A percentile compares a stretch with the other conserved stretches of the same genome.
phyloP scores from a whole-genome alignment of 1,284 basidiomycete species.

The Spongispora temasekensis region DNA sequence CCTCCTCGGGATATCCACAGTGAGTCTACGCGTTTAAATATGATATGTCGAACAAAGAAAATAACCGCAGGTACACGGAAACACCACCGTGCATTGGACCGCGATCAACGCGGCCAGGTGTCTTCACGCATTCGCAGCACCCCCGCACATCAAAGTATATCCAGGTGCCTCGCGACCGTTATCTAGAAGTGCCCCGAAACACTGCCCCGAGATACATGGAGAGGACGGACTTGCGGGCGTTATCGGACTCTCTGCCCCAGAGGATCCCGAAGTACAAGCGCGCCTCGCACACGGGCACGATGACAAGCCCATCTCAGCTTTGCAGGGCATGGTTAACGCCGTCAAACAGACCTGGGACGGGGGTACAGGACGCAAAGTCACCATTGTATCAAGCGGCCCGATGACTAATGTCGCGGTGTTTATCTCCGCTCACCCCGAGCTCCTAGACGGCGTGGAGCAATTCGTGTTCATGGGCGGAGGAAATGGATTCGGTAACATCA shows the following conservation, averaged over 20 bases:
- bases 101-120: conserved; percentile 73
- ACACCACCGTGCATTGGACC: conserved; percentile 64
- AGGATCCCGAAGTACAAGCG: conserved; percentile 48
- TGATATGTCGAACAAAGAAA: too few species aligned
- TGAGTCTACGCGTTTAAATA: too few species aligned
- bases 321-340: conserved; percentile 66
- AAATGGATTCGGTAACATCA: conserved; percentile 78
- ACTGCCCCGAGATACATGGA: conserved; percentile 79
- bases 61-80: conserved; percentile 74
- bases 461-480: conserved; percentile 91
- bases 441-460: conserved; percentile 69
- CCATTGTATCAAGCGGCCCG: conserved; percentile 74
- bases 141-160: conserved; percentile 57
- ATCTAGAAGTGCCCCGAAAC: conserved; percentile 44
- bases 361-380: conserved; percentile 57
- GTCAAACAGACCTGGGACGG: conserved; percentile 56
- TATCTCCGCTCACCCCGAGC: conserved; percentile 66
- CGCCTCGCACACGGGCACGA: conserved; percentile 46
- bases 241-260: conserved; percentile 60
- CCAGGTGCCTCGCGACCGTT: conserved; percentile 71
- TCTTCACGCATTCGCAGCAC: conserved; percentile 68
- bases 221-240: conserved; percentile 79
- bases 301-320: conserved; percentile 47
- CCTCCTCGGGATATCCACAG: conserved; percentile 80
- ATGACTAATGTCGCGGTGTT: conserved; percentile 87